Evolutionary conservation across 208 protist genomes (phyloP), one percentile per base, ranked within the genome.

Genomic region (Porcisia hertigi): DNA sequence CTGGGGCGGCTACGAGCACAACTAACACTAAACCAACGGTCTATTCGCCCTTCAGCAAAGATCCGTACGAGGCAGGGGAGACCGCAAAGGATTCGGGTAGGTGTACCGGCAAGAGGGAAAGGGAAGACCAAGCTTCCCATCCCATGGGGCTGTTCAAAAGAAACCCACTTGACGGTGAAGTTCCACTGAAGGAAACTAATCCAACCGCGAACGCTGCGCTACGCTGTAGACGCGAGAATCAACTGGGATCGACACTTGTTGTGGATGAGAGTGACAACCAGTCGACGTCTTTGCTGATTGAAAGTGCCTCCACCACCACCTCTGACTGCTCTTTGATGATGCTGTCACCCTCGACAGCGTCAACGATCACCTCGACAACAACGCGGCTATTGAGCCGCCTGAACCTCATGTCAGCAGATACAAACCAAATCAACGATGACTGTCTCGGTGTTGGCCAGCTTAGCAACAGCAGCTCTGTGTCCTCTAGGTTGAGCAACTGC

Each of bases 291-390:
- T 20, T 73, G 65, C n/a, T 39, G 71, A 39, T 69, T 9, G 65
- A 54, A 1, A 30, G 76, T 0, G 23, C 63, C 6, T 77, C 77
- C n/a, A 63, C 57, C 23, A 63, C 71, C 4, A 69, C 71, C n/a
- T 81, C 77, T 1, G 77, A 77, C 63, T 0, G 76, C 2, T 81
- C 65, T 53, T 69, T 80, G 45, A 60, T 64, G 16, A 16, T 53
- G 54, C 69, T 66, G 12, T 53, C 60, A 14, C 69, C 60, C 45
- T 64, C 62, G 12, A 53, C 69, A 58, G 57, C 69, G 49, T 64
- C 64, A 14, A 30, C 54, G 1, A 59, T 41, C 18, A 39, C 30
- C 0, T 54, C 60, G 12, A 69, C 69, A 34, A 62, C 60, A 7
- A 64, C 54, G 41, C 71, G 71, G 12, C 55, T 72, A 36, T 23